Base-by-base conservation (phyloP, 768 basidiomycete genomes). In the Mycena polygramma region DNA sequence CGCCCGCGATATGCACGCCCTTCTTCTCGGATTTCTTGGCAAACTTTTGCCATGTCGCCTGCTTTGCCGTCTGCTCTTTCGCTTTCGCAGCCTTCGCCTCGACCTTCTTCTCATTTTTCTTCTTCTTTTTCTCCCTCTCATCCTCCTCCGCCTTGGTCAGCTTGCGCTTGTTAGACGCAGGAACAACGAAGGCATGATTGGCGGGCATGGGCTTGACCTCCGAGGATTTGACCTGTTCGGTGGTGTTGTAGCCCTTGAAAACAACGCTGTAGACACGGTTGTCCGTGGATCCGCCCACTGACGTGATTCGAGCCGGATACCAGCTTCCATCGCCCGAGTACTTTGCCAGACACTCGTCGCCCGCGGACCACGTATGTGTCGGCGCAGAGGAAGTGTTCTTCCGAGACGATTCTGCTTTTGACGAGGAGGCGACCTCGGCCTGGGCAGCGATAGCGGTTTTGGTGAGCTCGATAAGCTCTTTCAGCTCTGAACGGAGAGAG, bases 21-120 rank as follows among this genome's bases (percentile, higher is more conserved):
- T 97, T 97, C 87, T 92, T 95, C 80, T 95, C 94, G 36, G 91
- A 89, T 83, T 97, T 97, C 85, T 96, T 97, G 24, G 95, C 91
- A 83, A 97, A 97, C 83, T 94, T 94, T 83, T 96, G 94, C 95
- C 95, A 97, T 53, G 90, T 91, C 68, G 89, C 89, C 82, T 96
- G 94, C 82, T 95, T 95, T 71, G 84, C 85, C 39, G 82, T 85
- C 82, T 97, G 95, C 77, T 97, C 95, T 80, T 95, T 94, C 13
- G 94, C 93, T 81, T 97, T 97, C 11, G 90, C 88, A 43, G 94
- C 94, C 76, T 88, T 90, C 20, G 83, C 87, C 83, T 96, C 95
- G 49, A 94, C 73, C 81, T 96, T 96, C 85, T 96, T 96, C 85
- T 96, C 95, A 76, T 95, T 96, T 85, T 95, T 95, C 85, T 96